Conservation (phyloP, 164 flowering plant genomes). For the Santalum album region DNA sequence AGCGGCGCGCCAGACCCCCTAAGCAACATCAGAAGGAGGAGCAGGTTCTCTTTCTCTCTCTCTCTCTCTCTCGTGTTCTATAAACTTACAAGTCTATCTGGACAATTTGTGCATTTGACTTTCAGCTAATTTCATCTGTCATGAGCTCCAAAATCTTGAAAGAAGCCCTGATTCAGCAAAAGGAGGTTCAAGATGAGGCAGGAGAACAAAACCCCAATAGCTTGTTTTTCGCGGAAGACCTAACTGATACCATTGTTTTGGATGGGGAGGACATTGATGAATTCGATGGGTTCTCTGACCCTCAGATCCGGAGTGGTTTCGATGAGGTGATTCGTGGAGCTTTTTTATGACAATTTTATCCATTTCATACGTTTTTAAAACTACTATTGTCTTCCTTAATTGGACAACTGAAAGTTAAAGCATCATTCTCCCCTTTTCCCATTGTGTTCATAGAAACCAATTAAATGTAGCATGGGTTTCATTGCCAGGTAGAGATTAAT, state of each 20-base stretch:
- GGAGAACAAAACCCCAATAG: slow-evolving; percentile 16
- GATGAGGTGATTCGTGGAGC: no score
- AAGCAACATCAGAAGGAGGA: slow-evolving; percentile 44
- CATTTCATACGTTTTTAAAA: no score
- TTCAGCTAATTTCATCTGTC: slow-evolving; percentile 45
- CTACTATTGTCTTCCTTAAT: no score
- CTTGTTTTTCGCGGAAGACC: slow-evolving; percentile 17
- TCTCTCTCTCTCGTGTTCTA: neutral
- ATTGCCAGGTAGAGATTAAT: slow-evolving; percentile 54
- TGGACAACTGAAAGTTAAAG: no score
- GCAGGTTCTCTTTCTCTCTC: slow-evolving; percentile 22
- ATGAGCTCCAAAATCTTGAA: slow-evolving; percentile 67
- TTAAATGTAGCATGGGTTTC: no score
- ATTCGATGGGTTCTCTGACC: slow-evolving; percentile 56
- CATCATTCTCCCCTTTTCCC: no score
- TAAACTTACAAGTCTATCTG: no score
- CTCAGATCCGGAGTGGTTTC: slow-evolving; percentile 50
- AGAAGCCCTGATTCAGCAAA: slow-evolving; percentile 72
- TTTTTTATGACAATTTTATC: no score
- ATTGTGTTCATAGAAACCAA: no score
- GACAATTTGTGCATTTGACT: neutral
- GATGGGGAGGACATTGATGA: slow-evolving; percentile 65
- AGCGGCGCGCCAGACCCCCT: slow-evolving; percentile 32
- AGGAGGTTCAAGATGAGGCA: slow-evolving; percentile 49
- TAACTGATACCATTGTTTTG: slow-evolving; percentile 4